Percentiles rank a stretch among this genome's conserved stretches.
Conservation (phyloP, 2,329 filamentous ascomycete genomes). For the Trichoderma gracile region DNA sequence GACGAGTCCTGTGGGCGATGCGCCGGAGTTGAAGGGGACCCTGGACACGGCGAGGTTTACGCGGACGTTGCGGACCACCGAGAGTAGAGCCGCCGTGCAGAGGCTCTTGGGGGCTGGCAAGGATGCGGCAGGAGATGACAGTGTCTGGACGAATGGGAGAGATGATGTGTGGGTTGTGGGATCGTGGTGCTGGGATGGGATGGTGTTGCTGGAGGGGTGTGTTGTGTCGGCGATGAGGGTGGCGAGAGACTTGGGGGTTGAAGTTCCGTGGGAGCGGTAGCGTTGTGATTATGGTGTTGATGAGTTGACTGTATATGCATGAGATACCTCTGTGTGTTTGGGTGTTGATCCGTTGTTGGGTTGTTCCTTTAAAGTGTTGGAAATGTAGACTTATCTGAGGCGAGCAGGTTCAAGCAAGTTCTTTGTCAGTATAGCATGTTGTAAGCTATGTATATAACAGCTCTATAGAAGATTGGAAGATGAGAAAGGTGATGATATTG, state of each 20-base stretch:
- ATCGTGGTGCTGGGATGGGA: slow-evolving; percentile 66
- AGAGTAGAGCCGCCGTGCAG: slow-evolving; percentile 51
- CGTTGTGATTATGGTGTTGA: neutral
- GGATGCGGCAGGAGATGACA: slow-evolving; percentile 3
- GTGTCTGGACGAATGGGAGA: slow-evolving; percentile 54
- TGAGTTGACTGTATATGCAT: neutral
- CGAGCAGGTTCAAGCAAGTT: no score
- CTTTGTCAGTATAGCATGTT: no score
- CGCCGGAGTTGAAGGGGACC: slow-evolving; percentile 41
- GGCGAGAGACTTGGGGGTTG: slow-evolving; percentile 53
- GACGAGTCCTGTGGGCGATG: slow-evolving; percentile 48
- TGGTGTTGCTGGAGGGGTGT: slow-evolving; percentile 63
- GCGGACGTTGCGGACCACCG: slow-evolving; percentile 51
- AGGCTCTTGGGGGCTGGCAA: slow-evolving; percentile 42
- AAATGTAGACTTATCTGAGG: no score
- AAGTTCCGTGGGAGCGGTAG: slow-evolving; percentile 40
- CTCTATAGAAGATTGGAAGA: no score
- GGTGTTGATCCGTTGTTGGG: neutral
- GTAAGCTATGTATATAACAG: no score
- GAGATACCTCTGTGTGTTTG: neutral
- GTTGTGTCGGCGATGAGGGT: slow-evolving; percentile 59
- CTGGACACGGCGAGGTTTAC: slow-evolving; percentile 53
- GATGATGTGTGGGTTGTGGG: slow-evolving; percentile 57
- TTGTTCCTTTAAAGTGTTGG: no score
- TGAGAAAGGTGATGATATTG: no score